Evolutionary conservation across 2,329 filamentous ascomycete species (phyloP).

Genomic region (Delphinella strobiligena): DNA sequence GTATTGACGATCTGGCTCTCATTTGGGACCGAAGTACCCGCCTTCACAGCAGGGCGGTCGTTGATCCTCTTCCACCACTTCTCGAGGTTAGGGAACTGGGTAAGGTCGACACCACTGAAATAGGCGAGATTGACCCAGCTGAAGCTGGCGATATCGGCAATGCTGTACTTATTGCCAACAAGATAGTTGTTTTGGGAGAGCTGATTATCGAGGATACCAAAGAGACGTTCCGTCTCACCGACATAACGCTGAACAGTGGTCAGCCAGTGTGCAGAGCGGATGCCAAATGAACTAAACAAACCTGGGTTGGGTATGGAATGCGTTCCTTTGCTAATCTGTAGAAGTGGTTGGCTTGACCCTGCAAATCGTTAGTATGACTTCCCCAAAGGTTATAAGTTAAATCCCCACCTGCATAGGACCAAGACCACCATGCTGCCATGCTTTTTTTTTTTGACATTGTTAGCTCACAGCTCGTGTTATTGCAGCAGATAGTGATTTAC

Average conservation of each 20-base stretch:
- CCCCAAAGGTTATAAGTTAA: no score
- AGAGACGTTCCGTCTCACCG: conserved; percentile 35
- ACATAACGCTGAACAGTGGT: conserved; percentile 28
- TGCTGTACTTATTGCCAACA: conserved; percentile 34
- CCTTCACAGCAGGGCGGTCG: conserved; percentile 30
- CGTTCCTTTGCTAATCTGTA: conserved; percentile 30
- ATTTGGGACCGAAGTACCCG: conserved; percentile 24
- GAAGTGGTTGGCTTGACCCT: conserved; percentile 24
- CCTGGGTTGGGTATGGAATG: conserved; percentile 29
- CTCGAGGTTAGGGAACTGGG: conserved; percentile 30
- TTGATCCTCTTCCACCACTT: conserved; percentile 32
- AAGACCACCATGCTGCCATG: conserved; percentile 41
- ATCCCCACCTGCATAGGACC: conserved; percentile 34
- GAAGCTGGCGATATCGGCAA: conserved; percentile 35
- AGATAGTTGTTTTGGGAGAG: conserved; percentile 30
- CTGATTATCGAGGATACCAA: conserved; percentile 31
- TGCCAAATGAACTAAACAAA: neutral
- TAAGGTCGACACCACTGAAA: conserved; percentile 29
- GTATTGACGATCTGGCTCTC: conserved; percentile 31
- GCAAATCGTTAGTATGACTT: no score
- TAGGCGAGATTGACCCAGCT: conserved; percentile 31
- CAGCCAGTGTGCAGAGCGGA: neutral
- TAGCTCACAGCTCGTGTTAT: no score
- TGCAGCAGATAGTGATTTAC: no score
- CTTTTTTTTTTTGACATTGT: no score